A percentile compares a stretch with the other conserved stretches of the same genome.
Conservation (phyloP, 441 rosid genomes). For the Adansonia madagascariensis region DNA sequence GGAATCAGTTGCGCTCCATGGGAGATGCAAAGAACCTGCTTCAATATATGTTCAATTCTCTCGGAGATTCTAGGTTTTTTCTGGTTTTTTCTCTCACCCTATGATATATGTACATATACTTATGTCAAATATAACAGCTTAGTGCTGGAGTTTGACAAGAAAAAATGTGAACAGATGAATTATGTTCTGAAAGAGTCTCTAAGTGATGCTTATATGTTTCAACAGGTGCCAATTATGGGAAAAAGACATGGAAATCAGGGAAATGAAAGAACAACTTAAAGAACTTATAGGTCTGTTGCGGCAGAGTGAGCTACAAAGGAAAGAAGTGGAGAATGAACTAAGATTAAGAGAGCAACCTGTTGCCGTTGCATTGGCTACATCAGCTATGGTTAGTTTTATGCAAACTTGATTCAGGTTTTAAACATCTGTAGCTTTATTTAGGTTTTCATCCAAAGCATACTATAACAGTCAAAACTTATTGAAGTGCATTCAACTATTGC, state of each 20-base stretch:
- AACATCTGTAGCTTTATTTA: neutral
- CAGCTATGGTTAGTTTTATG: constrained; percentile 57
- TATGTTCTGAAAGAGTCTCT: neutral
- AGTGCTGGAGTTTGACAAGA: neutral
- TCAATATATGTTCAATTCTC: constrained; percentile 90
- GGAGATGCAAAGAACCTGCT: constrained; percentile 97
- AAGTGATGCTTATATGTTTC: constrained; percentile 18
- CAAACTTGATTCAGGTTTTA: neutral
- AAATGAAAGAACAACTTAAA: constrained; percentile 92
- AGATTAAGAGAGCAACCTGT: constrained; percentile 78
- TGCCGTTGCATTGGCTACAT: constrained; percentile 64
- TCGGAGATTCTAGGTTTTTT: constrained; percentile 79
- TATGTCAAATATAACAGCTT: neutral
- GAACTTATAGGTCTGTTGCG: constrained; percentile 77
- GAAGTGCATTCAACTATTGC: neutral
- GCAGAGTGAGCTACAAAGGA: constrained; percentile 78
- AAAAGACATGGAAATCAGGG: constrained; percentile 80
- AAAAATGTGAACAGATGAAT: neutral
- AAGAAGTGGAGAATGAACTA: constrained; percentile 84
- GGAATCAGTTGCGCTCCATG: constrained; percentile 98
- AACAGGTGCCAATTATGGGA: constrained; percentile 93
- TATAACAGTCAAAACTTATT: neutral
- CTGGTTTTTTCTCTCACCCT: constrained; percentile 47
- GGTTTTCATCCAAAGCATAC: neutral
- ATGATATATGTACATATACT: neutral